Conservation (phyloP, 345 rosid genomes). For the Noccaea bulbosa region DNA sequence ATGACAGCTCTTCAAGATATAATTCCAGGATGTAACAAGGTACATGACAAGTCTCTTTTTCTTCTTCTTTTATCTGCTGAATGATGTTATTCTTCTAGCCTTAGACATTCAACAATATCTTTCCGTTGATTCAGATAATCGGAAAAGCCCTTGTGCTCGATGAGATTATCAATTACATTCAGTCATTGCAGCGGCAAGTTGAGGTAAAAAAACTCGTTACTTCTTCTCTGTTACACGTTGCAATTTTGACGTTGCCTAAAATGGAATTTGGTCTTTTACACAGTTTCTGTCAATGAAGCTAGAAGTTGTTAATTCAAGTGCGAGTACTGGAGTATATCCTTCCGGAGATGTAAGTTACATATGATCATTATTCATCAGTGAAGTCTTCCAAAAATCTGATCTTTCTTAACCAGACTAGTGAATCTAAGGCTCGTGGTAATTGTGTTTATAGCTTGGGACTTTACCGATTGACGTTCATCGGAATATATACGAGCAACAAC, state of each 20-base stretch:
- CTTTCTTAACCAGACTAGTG: neutral
- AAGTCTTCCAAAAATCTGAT: neutral
- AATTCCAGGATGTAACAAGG: conserved; percentile 96
- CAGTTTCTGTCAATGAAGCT: conserved; percentile 97
- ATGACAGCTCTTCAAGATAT: conserved; percentile 97
- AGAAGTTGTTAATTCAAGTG: conserved; percentile 81
- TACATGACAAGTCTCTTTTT: conserved; percentile 37
- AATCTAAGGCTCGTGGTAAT: conserved; percentile 13
- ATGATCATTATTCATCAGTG: neutral
- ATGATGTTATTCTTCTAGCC: conserved; percentile 12
- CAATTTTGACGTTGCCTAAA: neutral
- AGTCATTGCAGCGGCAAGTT: conserved; percentile 90
- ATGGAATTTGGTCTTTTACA: conserved; percentile 28
- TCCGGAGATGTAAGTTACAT: conserved; percentile 71
- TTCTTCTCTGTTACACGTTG: neutral
- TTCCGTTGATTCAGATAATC: conserved; percentile 59
- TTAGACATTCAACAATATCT: neutral
- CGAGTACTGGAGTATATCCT: conserved; percentile 57
- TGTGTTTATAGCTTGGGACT: conserved; percentile 51
- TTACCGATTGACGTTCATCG: conserved; percentile 62
- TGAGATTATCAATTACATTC: conserved; percentile 95
- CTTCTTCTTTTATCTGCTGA: neutral
- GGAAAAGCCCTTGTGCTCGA: conserved; percentile 98
- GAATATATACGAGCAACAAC: conserved; percentile 64
- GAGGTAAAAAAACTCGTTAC: conserved; percentile 59